Evolutionary conservation across 179 eudicot species (phyloP).

Genomic region (Silene vulgaris): DNA sequence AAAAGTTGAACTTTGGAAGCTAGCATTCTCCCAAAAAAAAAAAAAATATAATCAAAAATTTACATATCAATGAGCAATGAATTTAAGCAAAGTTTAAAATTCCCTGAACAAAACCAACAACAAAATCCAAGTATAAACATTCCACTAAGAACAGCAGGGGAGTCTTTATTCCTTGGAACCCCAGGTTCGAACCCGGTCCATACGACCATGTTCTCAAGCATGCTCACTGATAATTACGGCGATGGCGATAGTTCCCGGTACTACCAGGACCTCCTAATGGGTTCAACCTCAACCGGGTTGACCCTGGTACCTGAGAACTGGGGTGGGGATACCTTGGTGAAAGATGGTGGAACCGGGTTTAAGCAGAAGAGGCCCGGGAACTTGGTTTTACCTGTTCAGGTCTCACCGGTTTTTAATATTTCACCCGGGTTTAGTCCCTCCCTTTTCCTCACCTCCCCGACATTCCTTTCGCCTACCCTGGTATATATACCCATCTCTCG

Average conservation of each 20-base stretch:
- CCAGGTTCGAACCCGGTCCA: slow-evolving; percentile 22
- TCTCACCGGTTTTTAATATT: slow-evolving; percentile 27
- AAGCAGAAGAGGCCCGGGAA: slow-evolving; percentile 33
- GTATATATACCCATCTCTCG: neutral
- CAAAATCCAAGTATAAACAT: slow-evolving; percentile 18
- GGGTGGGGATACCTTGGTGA: slow-evolving; percentile 7
- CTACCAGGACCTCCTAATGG: slow-evolving; percentile 38
- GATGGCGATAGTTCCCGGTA: slow-evolving; percentile 28
- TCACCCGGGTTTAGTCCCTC: slow-evolving; percentile 46
- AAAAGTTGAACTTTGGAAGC: slow-evolving; percentile 14
- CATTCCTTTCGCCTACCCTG: slow-evolving; percentile 26
- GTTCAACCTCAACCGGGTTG: slow-evolving; percentile 23
- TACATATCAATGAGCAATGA: slow-evolving; percentile 9
- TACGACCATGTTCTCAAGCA: slow-evolving; percentile 24
- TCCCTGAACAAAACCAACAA: slow-evolving; percentile 1
- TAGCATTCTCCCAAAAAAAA: neutral
- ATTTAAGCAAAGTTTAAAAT: slow-evolving; percentile 9
- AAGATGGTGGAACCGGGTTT: slow-evolving; percentile 21
- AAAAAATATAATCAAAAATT: no score
- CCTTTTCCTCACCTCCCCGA: slow-evolving; percentile 37
- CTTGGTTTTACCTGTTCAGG: slow-evolving; percentile 28
- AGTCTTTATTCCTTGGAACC: slow-evolving; percentile 19
- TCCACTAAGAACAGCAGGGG: slow-evolving; percentile 20
- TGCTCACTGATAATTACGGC: slow-evolving; percentile 25
- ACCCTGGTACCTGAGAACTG: slow-evolving; percentile 13